These are phyloP conservation scores for Penicillium coprophilum DNA, from an alignment of 495 filamentous ascomycete genomes.

Conservation along the genomic window DNA sequence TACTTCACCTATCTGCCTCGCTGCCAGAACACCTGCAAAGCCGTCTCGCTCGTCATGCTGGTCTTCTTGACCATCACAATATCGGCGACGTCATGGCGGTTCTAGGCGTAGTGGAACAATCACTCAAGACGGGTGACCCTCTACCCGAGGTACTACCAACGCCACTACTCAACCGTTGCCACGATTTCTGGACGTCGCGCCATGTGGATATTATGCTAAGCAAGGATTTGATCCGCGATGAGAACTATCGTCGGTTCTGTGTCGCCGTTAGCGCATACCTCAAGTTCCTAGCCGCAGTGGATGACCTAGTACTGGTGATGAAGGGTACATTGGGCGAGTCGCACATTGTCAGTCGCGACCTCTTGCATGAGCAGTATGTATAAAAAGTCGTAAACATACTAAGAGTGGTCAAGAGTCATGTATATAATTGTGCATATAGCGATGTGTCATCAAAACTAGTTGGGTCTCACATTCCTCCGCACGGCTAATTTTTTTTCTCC, in stretches of 20 bases:
- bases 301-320: constrained; percentile 44
- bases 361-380: constrained; percentile 21
- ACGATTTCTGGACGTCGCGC: constrained; percentile 31
- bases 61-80: constrained; percentile 38
- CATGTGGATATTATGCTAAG: constrained; percentile 26
- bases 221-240: constrained; percentile 35
- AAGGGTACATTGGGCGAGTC: constrained; percentile 45
- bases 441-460: constrained; percentile 13
- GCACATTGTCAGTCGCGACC: constrained; percentile 36
- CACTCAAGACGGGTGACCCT: constrained; percentile 43
- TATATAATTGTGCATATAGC: constrained; percentile 1
- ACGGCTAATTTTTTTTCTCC: constrained; percentile 19
- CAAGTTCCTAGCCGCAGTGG: constrained; percentile 36
- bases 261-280: constrained; percentile 41
- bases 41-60: constrained; percentile 29
- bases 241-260: constrained; percentile 42
- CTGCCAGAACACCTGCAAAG: constrained; percentile 33
- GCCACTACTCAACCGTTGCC: constrained; percentile 36
- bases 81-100: constrained; percentile 48
- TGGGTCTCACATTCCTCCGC: constrained; percentile 17
- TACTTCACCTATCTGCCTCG: constrained; percentile 37
- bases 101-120: constrained; percentile 39
- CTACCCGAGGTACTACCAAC: constrained; percentile 45
- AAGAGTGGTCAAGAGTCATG: not conserved
- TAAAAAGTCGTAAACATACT: constrained; percentile 5